Conservation (phyloP, 148 eudicot species). For the Limonium bicolor region DNA sequence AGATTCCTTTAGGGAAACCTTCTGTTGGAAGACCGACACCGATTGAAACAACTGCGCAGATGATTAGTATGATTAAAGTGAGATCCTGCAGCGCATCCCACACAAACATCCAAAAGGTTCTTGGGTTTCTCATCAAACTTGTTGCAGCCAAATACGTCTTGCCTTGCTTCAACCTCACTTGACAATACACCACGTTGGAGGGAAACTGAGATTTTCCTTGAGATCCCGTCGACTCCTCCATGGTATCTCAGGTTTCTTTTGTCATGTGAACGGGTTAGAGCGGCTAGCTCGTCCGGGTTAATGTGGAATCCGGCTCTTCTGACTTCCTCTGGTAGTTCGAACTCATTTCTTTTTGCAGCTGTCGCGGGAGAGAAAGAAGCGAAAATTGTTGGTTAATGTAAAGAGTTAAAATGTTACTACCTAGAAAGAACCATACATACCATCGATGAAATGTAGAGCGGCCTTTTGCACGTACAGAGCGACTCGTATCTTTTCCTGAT, state of each 20-base stretch:
- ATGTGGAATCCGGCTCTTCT: slow-evolving; percentile 38
- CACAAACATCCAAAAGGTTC: slow-evolving; percentile 43
- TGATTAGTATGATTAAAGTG: slow-evolving; percentile 60
- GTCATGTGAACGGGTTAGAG: slow-evolving; percentile 33
- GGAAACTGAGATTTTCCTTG: slow-evolving; percentile 26
- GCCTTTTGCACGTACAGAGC: slow-evolving; percentile 75
- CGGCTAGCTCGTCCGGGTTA: slow-evolving; percentile 52
- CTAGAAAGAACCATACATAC: slow-evolving; percentile 15
- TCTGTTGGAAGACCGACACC: slow-evolving; percentile 65
- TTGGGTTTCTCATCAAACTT: slow-evolving; percentile 46
- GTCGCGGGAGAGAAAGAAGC: background rate
- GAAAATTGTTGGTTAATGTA: background rate
- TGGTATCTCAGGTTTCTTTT: slow-evolving; percentile 19
- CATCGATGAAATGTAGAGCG: slow-evolving; percentile 67
- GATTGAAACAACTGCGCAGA: slow-evolving; percentile 58
- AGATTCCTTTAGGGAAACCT: slow-evolving; percentile 83
- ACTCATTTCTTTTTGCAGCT: slow-evolving; percentile 27
- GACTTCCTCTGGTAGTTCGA: slow-evolving; percentile 29
- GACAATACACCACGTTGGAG: slow-evolving; percentile 24
- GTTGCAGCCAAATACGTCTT: slow-evolving; percentile 40
- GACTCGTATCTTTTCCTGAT: slow-evolving; percentile 72
- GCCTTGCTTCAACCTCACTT: slow-evolving; percentile 21
- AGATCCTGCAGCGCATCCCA: slow-evolving; percentile 86
- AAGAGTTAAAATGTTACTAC: background rate
- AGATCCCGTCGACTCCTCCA: slow-evolving; percentile 44